Evolutionary conservation across 2,329 filamentous ascomycete genomes (phyloP), one percentile per base, ranked within the genome.

Genomic region (Fusarium albosuccineum): DNA sequence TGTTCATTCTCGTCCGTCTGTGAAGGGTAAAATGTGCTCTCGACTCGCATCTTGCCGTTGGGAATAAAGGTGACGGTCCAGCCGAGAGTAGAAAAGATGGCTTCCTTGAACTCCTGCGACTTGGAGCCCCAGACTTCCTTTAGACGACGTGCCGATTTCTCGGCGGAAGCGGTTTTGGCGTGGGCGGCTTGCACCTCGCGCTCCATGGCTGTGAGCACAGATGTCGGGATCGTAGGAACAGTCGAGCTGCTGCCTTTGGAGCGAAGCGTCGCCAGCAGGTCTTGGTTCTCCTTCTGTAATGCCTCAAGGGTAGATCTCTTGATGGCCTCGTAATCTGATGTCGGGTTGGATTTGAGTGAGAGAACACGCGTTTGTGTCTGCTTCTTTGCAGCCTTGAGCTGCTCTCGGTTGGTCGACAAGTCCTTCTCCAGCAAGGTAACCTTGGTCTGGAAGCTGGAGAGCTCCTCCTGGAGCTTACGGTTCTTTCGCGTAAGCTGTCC

Each of bases 21-120:
- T 3, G 87, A 90, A 0, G 94, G 91, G 75, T 92, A 92, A 75
- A 95, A 97, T 68, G 95, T 91, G 62, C 87, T 91, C 56, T 95
- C 97, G 22, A 97, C 93, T 33, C 93, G 91, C 80, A 97, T 97
- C 74, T 97, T 95, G 41, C 96, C 96, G 77, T 97, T 97, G n/a
- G 94, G 94, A 77, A 97, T 91, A 77, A 99, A 98, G 33, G 96
- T 94, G 11, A 98, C 89, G 54, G 95, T 95, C 91, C 94, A 99
- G 1, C 96, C 96, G 0, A 99, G 86, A 1, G 97, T 91, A 17
- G 90, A 93, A 66, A 94, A 94, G 60, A 99, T 94, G 33, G 94
- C 93, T 80, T 98, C 94, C 50, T 97, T 93, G 82, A 99, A 98
- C 80, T 99, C 96, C 72, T 92, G 89, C 1, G 92, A 94, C 78